Conservation (phyloP, 2,329 filamentous ascomycete genomes). For the Cytospora piceicola region DNA sequence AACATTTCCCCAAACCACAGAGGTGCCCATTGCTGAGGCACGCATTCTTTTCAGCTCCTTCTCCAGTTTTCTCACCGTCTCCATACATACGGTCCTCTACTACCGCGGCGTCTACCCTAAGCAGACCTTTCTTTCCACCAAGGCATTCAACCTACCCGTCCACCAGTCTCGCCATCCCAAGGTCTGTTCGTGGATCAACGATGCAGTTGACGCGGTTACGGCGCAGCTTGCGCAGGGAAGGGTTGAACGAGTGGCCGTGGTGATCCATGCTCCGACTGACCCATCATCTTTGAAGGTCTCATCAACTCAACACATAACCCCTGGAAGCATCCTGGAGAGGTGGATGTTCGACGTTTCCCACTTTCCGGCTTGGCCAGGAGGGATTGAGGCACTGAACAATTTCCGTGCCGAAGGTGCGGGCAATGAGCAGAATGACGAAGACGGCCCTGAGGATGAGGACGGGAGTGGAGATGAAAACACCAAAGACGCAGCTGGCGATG, state of each 20-base stretch:
- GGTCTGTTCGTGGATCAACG: slow-evolving; percentile 83
- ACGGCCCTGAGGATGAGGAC: slow-evolving; percentile 29
- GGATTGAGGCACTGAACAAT: slow-evolving; percentile 38
- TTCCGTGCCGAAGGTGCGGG: slow-evolving; percentile 34
- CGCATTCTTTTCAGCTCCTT: slow-evolving; percentile 69
- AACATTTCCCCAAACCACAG: slow-evolving; percentile 20
- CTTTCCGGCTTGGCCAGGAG: slow-evolving; percentile 53
- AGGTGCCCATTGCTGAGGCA: slow-evolving; percentile 47
- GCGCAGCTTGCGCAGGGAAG: slow-evolving; percentile 66
- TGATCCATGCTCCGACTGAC: slow-evolving; percentile 46
- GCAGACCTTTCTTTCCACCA: slow-evolving; percentile 75
- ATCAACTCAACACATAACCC: slow-evolving; percentile 31
- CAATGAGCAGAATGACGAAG: slow-evolving; percentile 33
- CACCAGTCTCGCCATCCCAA: slow-evolving; percentile 84
- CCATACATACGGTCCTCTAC: slow-evolving; percentile 85
- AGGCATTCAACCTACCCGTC: slow-evolving; percentile 82
- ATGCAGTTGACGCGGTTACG: slow-evolving; percentile 74
- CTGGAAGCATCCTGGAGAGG: slow-evolving; percentile 56
- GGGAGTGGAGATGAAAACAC: slow-evolving; percentile 25
- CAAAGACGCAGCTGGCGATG: slow-evolving; percentile 17
- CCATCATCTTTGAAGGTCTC: slow-evolving; percentile 31
- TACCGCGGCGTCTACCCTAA: slow-evolving; percentile 79
- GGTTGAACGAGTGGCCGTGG: slow-evolving; percentile 53
- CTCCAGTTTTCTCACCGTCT: slow-evolving; percentile 77
- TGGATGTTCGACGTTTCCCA: slow-evolving; percentile 63